phyloP scores from a whole-genome alignment of 306 rosid species.

The Vigna trinervia region DNA sequence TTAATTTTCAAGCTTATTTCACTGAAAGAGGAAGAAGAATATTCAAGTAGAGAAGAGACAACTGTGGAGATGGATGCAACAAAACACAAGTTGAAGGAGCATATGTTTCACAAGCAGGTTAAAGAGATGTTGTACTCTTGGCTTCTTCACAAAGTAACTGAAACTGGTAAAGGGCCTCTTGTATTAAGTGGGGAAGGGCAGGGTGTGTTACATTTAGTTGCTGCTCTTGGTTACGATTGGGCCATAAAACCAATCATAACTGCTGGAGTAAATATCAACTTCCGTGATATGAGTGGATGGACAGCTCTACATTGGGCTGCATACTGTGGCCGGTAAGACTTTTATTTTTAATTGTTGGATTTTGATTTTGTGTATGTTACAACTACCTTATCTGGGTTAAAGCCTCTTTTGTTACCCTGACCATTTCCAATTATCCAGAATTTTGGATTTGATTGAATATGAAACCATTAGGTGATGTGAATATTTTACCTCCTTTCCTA shows the following conservation, averaged over 20 bases:
- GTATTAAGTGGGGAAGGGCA: slow-evolving; percentile 70
- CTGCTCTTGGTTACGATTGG: slow-evolving; percentile 93
- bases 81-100: slow-evolving; percentile 54
- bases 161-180: slow-evolving; percentile 83
- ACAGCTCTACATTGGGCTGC: slow-evolving; percentile 98
- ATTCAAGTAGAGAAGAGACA: slow-evolving; percentile 51
- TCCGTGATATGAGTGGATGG: slow-evolving; percentile 86
- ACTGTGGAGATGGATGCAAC: slow-evolving; percentile 46
- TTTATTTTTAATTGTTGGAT: background rate
- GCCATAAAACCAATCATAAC: slow-evolving; percentile 71
- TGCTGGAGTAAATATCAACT: slow-evolving; percentile 86
- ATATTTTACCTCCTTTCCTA: slow-evolving; percentile 14
- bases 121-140: slow-evolving; percentile 79
- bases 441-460: slow-evolving; percentile 34
- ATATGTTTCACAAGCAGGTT: slow-evolving; percentile 55
- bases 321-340: slow-evolving; percentile 75
- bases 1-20: slow-evolving; percentile 65
- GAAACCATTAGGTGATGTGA: slow-evolving; percentile 32
- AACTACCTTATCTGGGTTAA: slow-evolving; percentile 13
- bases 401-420: slow-evolving; percentile 1
- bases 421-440: background rate
- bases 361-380: slow-evolving; percentile 8
- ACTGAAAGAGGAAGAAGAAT: slow-evolving; percentile 75
- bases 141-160: slow-evolving; percentile 76
- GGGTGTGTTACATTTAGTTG: slow-evolving; percentile 80